phyloP scores from a whole-genome alignment of 495 filamentous ascomycete species.

The Daldinia childiae region DNA sequence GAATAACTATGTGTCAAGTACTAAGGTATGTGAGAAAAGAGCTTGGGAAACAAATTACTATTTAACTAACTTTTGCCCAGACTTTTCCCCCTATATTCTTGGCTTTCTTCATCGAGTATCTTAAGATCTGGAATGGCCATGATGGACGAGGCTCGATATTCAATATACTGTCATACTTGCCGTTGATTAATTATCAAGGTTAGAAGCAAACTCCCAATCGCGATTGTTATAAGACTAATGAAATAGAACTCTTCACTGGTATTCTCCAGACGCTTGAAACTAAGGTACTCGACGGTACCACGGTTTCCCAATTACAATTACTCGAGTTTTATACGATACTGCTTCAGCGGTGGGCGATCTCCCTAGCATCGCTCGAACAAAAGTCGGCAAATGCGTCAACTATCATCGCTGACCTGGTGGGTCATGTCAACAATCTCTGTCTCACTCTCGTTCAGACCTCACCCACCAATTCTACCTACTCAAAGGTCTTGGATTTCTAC shows the following conservation, averaged over 20 bases:
- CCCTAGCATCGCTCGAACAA: constrained; percentile 46
- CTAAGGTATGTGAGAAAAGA: constrained; percentile 63
- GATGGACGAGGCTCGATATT: constrained; percentile 68
- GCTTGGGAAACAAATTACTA: background rate
- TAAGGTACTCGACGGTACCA: constrained; percentile 61
- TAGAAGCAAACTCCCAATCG: constrained; percentile 18
- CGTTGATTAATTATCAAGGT: constrained; percentile 68
- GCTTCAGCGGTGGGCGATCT: constrained; percentile 72
- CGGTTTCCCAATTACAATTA: constrained; percentile 62
- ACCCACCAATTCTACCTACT: constrained; percentile 50
- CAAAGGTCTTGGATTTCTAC: constrained; percentile 75
- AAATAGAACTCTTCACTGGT: constrained; percentile 59
- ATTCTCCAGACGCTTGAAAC: constrained; percentile 68
- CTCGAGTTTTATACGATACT: constrained; percentile 77
- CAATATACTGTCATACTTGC: constrained; percentile 70
- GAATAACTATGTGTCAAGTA: constrained; percentile 66
- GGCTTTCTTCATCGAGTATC: constrained; percentile 69
- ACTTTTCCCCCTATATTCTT: constrained; percentile 66
- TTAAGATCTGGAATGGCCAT: constrained; percentile 74
- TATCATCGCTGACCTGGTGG: constrained; percentile 59
- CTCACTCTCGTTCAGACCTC: constrained; percentile 67
- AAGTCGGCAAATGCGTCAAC: constrained; percentile 37
- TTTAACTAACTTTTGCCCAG: constrained; percentile 50
- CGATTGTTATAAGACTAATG: constrained; percentile 17
- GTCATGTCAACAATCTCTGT: constrained; percentile 69